These are phyloP conservation scores for Exophiala oligosperma DNA, from an alignment of 2,329 filamentous ascomycete species.

Conservation along the genomic window DNA sequence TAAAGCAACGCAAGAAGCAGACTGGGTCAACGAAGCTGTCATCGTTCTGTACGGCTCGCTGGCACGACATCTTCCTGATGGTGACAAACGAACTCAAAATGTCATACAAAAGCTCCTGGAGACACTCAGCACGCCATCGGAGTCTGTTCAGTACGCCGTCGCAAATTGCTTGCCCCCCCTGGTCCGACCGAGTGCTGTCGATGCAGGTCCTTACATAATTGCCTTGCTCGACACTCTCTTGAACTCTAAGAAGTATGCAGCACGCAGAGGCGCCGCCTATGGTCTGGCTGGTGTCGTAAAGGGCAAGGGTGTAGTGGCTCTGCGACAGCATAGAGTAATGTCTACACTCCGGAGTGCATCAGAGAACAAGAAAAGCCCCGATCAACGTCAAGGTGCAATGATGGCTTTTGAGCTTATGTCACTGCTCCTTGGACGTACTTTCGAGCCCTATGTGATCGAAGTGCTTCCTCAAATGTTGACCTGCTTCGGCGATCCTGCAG, in stretches of 20 bases:
- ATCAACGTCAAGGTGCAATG: conserved; percentile 84
- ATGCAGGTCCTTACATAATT: conserved; percentile 76
- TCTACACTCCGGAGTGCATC: conserved; percentile 74
- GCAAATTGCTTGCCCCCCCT: conserved; percentile 90
- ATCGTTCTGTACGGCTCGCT: conserved; percentile 96
- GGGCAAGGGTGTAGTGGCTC: conserved; percentile 78
- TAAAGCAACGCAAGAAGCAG: conserved; percentile 75
- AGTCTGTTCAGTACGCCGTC: conserved; percentile 95
- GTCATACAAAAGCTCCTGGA: conserved; percentile 84
- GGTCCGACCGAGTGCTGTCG: conserved; percentile 76
- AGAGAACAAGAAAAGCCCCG: conserved; percentile 93
- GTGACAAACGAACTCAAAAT: conserved; percentile 83
- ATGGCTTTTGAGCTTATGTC: conserved; percentile 90
- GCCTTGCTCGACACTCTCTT: conserved; percentile 80
- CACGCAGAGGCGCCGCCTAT: conserved; percentile 88
- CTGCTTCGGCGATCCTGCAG: conserved; percentile 84
- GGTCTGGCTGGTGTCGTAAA: conserved; percentile 86
- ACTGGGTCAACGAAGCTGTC: conserved; percentile 93
- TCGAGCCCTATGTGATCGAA: conserved; percentile 95
- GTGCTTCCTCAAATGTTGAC: conserved; percentile 87
- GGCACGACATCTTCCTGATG: conserved; percentile 78
- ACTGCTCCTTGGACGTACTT: conserved; percentile 79
- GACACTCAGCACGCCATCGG: conserved; percentile 90
- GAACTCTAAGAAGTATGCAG: conserved; percentile 87
- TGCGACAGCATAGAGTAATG: conserved; percentile 85